phyloP scores from a whole-genome alignment of 2,329 filamentous ascomycete species.

The Pseudogymnoascus sp. region DNA sequence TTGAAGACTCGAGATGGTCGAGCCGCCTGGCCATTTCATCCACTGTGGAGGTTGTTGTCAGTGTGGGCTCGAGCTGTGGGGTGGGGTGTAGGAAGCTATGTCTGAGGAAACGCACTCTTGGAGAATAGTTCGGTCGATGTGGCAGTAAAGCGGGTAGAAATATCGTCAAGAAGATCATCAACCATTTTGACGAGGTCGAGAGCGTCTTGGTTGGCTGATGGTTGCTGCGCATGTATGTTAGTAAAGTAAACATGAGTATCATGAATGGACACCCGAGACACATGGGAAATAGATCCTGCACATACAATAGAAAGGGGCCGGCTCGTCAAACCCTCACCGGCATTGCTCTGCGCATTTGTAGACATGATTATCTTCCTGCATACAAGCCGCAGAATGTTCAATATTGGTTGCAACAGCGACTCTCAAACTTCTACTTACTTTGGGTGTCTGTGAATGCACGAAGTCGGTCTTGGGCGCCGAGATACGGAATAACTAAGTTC shows the following conservation, averaged over 20 bases:
- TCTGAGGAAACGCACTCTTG: slow-evolving; percentile 52
- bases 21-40: slow-evolving; percentile 86
- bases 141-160: slow-evolving; percentile 77
- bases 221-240: slow-evolving; percentile 1
- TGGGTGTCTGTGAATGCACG: not conserved
- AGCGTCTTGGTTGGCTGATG: slow-evolving; percentile 49
- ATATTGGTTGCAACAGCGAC: not conserved
- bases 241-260: not conserved
- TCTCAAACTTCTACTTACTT: too few species aligned
- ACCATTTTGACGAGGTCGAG: slow-evolving; percentile 60
- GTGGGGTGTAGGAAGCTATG: not conserved
- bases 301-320: slow-evolving; percentile 6
- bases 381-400: not conserved
- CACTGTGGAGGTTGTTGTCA: slow-evolving; percentile 47
- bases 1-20: slow-evolving; percentile 57
- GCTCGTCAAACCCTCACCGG: not conserved
- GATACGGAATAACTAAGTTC: too few species aligned
- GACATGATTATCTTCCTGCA: slow-evolving; percentile 2
- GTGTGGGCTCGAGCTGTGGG: slow-evolving; percentile 11
- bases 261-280: not conserved
- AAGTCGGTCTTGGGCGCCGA: not conserved
- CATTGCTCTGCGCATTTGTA: not conserved
- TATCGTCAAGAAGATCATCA: slow-evolving; percentile 75
- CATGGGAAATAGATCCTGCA: not conserved
- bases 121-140: slow-evolving; percentile 82